Percentiles rank a stretch among this genome's conserved stretches.
Evolutionary conservation across 208 protist genomes (phyloP).

Genomic region (Herpetomonas tarakana): DNA sequence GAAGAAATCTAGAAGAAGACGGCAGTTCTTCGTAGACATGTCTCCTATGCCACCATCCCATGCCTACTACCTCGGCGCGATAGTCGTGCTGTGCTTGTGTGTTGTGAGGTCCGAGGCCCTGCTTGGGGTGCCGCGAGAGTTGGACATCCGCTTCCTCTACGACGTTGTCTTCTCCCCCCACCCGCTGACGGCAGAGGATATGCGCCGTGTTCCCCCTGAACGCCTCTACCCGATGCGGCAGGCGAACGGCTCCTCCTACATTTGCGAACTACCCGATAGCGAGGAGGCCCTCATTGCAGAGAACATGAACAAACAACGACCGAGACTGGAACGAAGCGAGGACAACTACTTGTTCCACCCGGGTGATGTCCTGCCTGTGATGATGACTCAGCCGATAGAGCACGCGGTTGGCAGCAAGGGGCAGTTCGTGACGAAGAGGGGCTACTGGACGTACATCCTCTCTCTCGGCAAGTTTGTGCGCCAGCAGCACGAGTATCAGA

Average conservation of each 20-base stretch:
- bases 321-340: neutral
- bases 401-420: neutral
- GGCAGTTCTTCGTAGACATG: too few species aligned
- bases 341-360: constrained; percentile 1
- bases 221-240: constrained; percentile 35
- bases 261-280: constrained; percentile 33
- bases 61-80: too few species aligned
- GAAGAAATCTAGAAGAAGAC: too few species aligned
- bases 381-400: neutral
- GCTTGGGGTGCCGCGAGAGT: neutral
- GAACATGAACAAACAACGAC: neutral
- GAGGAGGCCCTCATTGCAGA: neutral
- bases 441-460: neutral
- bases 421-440: constrained; percentile 4
- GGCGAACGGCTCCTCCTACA: constrained; percentile 33
- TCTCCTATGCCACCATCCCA: too few species aligned
- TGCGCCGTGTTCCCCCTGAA: neutral
- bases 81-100: too few species aligned
- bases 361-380: constrained; percentile 1
- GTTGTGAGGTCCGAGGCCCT: too few species aligned
- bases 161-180: constrained; percentile 19
- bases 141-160: constrained; percentile 7
- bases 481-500: neutral
- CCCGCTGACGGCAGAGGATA: constrained; percentile 2
- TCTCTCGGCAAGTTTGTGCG: neutral